Percentiles rank a stretch among this genome's conserved stretches.
Conservation (phyloP, 345 rosid species). For the Gossypium anomalum region DNA sequence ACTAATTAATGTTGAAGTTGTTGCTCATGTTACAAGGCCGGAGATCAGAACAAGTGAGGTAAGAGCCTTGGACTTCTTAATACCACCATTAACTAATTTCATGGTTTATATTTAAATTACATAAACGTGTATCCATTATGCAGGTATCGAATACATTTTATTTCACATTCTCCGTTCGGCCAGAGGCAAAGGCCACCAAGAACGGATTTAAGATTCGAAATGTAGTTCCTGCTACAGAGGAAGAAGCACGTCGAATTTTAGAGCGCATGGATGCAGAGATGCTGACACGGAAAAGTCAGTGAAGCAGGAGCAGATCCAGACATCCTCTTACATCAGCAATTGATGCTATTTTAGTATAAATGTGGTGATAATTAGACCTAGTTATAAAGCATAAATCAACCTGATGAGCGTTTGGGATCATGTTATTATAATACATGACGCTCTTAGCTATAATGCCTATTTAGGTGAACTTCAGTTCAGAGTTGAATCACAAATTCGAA, state of each 20-base stretch:
- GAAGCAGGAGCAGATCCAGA: slow-evolving; percentile 47
- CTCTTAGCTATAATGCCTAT: background rate
- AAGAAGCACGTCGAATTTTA: slow-evolving; percentile 68
- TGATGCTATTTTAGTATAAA: background rate
- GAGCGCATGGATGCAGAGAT: slow-evolving; percentile 87
- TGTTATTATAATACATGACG: background rate
- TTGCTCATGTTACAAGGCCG: slow-evolving; percentile 98
- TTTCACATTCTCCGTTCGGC: slow-evolving; percentile 79
- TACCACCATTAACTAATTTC: background rate
- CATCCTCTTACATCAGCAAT: background rate
- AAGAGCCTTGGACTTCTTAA: slow-evolving; percentile 2
- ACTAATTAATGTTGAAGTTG: slow-evolving; percentile 76
- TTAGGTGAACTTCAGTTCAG: background rate
- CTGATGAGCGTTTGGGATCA: background rate
- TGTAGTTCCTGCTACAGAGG: slow-evolving; percentile 87
- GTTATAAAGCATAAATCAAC: slow-evolving; percentile 6
- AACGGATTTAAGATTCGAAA: slow-evolving; percentile 62
- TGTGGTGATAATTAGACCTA: background rate
- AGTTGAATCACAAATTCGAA: too few species aligned
- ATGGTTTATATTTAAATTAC: background rate
- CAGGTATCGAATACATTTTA: slow-evolving; percentile 84
- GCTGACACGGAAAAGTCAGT: slow-evolving; percentile 41
- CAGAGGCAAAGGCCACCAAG: slow-evolving; percentile 62
- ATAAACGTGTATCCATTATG: slow-evolving; percentile 43
- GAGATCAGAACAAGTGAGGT: slow-evolving; percentile 93